Evolutionary conservation across 108 stramenopile species (phyloP), one percentile per base, ranked within the genome.

Genomic region (Aurantiochytrium sp.): DNA sequence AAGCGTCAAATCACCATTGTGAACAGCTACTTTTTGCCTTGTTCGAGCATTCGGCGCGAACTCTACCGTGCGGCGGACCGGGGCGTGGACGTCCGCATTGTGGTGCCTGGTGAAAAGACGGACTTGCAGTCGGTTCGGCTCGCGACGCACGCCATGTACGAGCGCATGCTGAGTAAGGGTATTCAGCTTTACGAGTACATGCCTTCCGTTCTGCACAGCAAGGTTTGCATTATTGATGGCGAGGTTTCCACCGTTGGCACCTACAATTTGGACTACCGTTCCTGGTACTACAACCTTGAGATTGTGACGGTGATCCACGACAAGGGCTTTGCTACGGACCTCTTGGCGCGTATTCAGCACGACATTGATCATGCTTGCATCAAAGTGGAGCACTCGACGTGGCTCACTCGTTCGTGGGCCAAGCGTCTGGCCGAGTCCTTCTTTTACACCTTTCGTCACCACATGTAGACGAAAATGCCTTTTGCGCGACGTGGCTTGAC

Each of bases 301-400:
- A 83, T 83, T 45, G 76, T 83, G 12, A 83, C 76, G n/a, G 76
- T 83, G 14, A 83, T 83, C 76, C 76, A 83, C 28, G 76, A 83
- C 51, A 12, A 6, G 12, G 51, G 51, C 25, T 83, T 83, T 23
- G 45, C 76, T 35, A 12, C 45, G n/a, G 76, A 83, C 12, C 51
- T 83, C 5, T 23, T 53, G n/a, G 12, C 45, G 12, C 45, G 76
- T 6, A 83, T 83, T 18, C 49, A 83, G 76, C 76, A 53, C 49
- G 76, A 83, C 5, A 83, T 83, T 35, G 76, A 83, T 6, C 76
- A 83, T 25, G 28, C 19, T 45, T 83, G 76, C 76, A 45, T 25
- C 25, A 47, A 47, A 18, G 76, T 83, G 49, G 51, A 47, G 49
- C 76, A 53, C 51, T 47, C 76, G n/a, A 53, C 76, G 28, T 83